These are phyloP conservation scores for Leucocoprinus sp. DNA, from an alignment of 768 basidiomycete genomes.

Conservation along the genomic window DNA sequence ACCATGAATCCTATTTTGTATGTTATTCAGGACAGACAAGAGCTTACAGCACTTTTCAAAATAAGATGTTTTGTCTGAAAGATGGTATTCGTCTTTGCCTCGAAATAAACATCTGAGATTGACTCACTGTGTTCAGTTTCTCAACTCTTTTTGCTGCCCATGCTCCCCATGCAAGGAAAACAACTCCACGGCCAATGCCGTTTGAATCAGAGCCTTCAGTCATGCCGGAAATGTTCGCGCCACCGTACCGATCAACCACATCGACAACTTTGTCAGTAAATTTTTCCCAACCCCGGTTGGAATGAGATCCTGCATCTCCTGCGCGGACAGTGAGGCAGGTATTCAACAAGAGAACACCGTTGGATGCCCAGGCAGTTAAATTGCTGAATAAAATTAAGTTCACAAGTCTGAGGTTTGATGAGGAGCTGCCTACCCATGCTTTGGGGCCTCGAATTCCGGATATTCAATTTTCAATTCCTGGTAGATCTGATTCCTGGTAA, in stretches of 20 bases:
- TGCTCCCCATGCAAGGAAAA: conserved; percentile 86
- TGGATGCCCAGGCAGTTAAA: conserved; percentile 70
- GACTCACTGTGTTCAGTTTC: conserved; percentile 60
- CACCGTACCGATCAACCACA: conserved; percentile 67
- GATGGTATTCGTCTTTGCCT: neutral
- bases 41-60: conserved; percentile 65
- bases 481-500: conserved; percentile 56
- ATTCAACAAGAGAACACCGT: conserved; percentile 87
- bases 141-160: conserved; percentile 80
- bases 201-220: conserved; percentile 17
- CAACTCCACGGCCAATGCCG: conserved; percentile 59
- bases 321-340: conserved; percentile 87
- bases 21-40: conserved; percentile 7
- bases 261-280: conserved; percentile 81
- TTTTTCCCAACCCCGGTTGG: conserved; percentile 81
- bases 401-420: neutral
- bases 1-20: neutral
- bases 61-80: conserved; percentile 72
- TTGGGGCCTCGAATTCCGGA: conserved; percentile 68
- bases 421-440: conserved; percentile 60
- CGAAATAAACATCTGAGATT: neutral
- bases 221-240: conserved; percentile 48
- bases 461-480: conserved; percentile 78
- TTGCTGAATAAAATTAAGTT: conserved; percentile 40
- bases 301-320: conserved; percentile 69